phyloP scores from a whole-genome alignment of 768 basidiomycete species.

The Candolleomyces eurysporus region DNA sequence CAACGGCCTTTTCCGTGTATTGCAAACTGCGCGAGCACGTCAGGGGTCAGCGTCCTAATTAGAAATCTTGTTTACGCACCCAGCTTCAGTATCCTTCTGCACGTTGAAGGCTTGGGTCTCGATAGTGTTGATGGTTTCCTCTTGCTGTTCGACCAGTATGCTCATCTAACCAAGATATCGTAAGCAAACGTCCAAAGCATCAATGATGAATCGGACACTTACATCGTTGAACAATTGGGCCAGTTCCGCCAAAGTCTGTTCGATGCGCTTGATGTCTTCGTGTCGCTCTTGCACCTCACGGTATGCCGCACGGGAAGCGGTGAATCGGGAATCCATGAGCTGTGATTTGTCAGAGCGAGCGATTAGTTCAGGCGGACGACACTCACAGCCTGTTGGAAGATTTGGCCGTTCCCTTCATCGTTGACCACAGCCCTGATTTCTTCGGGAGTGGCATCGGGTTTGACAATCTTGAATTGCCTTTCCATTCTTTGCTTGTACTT shows the following conservation, averaged over 20 bases:
- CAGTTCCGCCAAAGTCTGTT: conserved; percentile 87
- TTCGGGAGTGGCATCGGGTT: conserved; percentile 89
- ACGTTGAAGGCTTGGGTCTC: conserved; percentile 73
- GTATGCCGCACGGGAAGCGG: conserved; percentile 86
- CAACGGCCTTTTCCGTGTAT: conserved; percentile 86
- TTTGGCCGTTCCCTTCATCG: conserved; percentile 76
- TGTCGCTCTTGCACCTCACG: conserved; percentile 97
- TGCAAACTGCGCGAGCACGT: conserved; percentile 48
- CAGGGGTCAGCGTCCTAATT: neutral
- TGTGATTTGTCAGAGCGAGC: conserved; percentile 25
- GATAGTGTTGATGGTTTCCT: conserved; percentile 81
- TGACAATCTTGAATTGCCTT: conserved; percentile 89
- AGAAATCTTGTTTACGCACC: conserved; percentile 46
- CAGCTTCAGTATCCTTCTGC: conserved; percentile 82
- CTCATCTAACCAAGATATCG: conserved; percentile 68
- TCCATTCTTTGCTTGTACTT: conserved; percentile 82
- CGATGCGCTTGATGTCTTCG: conserved; percentile 94
- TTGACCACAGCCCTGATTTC: conserved; percentile 87
- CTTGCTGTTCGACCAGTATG: conserved; percentile 91
- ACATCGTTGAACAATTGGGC: conserved; percentile 97
- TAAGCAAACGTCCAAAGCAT: neutral
- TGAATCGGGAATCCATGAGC: conserved; percentile 90
- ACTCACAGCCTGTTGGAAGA: conserved; percentile 85
- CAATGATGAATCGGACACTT: conserved; percentile 21
- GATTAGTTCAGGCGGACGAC: neutral